Percentiles rank a stretch among this genome's conserved stretches.
These are phyloP conservation scores for Musa schizocarpa DNA, from an alignment of 176 grass and related monocot species.

Conservation along the genomic window DNA sequence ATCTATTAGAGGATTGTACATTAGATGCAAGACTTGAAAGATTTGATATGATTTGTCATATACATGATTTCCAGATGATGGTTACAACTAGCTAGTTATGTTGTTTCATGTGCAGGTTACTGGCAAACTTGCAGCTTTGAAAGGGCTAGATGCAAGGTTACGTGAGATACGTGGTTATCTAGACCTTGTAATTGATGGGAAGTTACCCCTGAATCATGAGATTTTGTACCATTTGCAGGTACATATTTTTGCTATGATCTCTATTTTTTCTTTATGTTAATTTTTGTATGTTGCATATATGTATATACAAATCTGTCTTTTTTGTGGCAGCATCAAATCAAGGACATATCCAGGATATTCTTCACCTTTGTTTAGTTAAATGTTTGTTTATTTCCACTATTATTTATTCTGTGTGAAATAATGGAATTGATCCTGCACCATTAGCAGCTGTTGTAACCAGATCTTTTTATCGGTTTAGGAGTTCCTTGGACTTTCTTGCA, in stretches of 20 bases:
- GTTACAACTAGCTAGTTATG: slow-evolving; percentile 14
- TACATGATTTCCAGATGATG: neutral
- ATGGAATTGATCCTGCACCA: neutral
- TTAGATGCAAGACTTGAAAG: neutral
- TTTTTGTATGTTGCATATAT: neutral
- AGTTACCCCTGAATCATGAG: slow-evolving; percentile 90
- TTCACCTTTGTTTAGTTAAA: neutral
- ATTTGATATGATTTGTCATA: neutral
- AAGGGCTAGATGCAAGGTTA: slow-evolving; percentile 76
- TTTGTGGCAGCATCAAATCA: neutral
- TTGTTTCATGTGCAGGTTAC: slow-evolving; percentile 45
- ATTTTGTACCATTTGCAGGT: slow-evolving; percentile 98
- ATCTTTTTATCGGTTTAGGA: too few species aligned
- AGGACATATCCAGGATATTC: neutral
- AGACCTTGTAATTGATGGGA: slow-evolving; percentile 84
- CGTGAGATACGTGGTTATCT: slow-evolving; percentile 79
- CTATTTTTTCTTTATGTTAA: neutral
- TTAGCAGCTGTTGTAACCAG: too few species aligned
- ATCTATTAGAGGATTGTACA: neutral
- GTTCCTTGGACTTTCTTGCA: neutral
- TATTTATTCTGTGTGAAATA: too few species aligned
- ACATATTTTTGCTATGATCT: neutral
- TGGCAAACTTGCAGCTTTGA: slow-evolving; percentile 84
- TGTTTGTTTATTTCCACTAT: too few species aligned
- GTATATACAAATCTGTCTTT: neutral